Evolutionary conservation across 192 early-diverging fungal genomes (phyloP), one percentile per base, ranked within the genome.

Genomic region (Podila epicladia): DNA sequence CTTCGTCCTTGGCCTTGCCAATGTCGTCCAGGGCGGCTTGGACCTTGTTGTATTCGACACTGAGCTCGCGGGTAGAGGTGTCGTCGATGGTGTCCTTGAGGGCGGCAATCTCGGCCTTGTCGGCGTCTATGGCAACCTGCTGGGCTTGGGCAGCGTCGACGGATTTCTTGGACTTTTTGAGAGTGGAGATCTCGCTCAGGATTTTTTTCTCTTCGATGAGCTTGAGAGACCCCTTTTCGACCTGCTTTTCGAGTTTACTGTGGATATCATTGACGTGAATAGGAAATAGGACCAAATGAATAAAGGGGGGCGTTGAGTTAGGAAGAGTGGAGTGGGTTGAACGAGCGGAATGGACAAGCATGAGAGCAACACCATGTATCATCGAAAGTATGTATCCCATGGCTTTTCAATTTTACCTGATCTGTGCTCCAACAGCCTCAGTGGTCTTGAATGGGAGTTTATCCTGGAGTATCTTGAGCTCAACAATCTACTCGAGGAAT

Each of bases 131-230:
- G 58, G 85, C 62, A 66, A 60, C 58, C 74, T 88, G 82, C 70
- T 86, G 77, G 67, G 77, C 69, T 84, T 90, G 75, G 35, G 83
- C 69, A 15, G 80, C 84, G 59, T 91, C 86, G 57, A 95, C 87
- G 6, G 83, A 65, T 58, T 94, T 92, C 58, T 90, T 89, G 29
- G 83, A 83, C 73, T 86, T 88, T 72, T 94, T 94, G 66, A 95
- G 82, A 15, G 73, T 73, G 32, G 87, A 92, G 48, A 94, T 92
- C 73, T 96, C 94, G 63, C 90, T 83, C 20, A 96, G 88, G 35
- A 93, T 88, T 83, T 87, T 88, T 73, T 95, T 95, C 85, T 98
- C 96, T 45, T 96, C 96, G 48, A 92, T 84, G 58, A 98, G 83
- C 69, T 92, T 89, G 32, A 94, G 74, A 48, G 58, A 82, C 61